phyloP scores from a whole-genome alignment of 352 stramenopile genomes.

The Phytophthora sp. region DNA sequence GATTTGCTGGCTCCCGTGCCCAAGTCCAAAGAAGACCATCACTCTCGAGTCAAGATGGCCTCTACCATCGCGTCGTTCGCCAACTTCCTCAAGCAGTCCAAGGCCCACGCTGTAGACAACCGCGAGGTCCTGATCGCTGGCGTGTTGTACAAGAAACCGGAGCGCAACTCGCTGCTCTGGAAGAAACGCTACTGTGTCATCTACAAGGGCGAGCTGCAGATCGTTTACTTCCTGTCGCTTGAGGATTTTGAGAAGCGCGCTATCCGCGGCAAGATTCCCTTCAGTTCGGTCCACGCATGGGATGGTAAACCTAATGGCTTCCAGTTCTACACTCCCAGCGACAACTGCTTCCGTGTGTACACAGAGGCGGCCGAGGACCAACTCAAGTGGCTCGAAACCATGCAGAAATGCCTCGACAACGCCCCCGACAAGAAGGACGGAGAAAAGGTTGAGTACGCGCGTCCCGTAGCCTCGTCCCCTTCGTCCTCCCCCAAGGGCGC shows the following conservation, averaged over 20 bases:
- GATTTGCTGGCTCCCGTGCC: conserved; percentile 31
- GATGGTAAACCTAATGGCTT: conserved; percentile 88
- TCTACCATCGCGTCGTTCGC: conserved; percentile 53
- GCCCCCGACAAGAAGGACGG: conserved; percentile 72
- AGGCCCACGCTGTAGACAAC: conserved; percentile 49
- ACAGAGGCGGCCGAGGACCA: conserved; percentile 77
- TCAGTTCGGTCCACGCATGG: conserved; percentile 82
- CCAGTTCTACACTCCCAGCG: conserved; percentile 86
- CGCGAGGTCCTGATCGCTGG: conserved; percentile 62
- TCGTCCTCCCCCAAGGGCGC: conserved; percentile 58
- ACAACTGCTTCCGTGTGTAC: conserved; percentile 89
- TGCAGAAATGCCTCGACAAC: conserved; percentile 76
- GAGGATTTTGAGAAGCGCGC: conserved; percentile 75
- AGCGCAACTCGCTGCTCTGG: conserved; percentile 86
- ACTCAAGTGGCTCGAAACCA: conserved; percentile 65
- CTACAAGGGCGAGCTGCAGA: conserved; percentile 70
- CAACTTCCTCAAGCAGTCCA: conserved; percentile 62
- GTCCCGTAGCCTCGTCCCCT: conserved; percentile 72
- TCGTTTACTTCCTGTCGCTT: conserved; percentile 80
- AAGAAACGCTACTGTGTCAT: conserved; percentile 90
- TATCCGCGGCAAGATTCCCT: conserved; percentile 86
- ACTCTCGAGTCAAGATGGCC: conserved; percentile 12
- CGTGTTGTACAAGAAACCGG: conserved; percentile 83
- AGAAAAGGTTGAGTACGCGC: conserved; percentile 65
- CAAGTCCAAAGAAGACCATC: conserved; percentile 5